Percentiles rank a stretch among this genome's conserved stretches.
Conservation (phyloP, 768 basidiomycete species). For the Pleurotus tuber-regium region DNA sequence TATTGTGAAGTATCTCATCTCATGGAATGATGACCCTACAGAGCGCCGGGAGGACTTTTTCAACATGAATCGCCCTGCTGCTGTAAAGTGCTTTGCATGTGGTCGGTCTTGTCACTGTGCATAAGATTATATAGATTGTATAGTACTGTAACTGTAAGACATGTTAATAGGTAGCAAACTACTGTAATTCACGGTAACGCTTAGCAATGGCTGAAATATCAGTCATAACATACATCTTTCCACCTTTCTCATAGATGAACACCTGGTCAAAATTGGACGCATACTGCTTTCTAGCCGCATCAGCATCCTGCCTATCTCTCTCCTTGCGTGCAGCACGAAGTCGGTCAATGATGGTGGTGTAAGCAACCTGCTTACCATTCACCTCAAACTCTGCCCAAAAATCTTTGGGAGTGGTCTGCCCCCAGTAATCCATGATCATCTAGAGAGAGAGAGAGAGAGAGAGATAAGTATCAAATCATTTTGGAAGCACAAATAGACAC, state of each 20-base stretch:
- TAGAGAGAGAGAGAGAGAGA: background rate
- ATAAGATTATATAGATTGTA: background rate
- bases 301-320: constrained; percentile 11
- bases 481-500: background rate
- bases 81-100: constrained; percentile 23
- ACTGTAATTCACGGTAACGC: constrained; percentile 4
- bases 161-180: background rate
- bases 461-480: background rate
- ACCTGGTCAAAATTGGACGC: constrained; percentile 10
- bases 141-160: background rate
- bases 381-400: constrained; percentile 18
- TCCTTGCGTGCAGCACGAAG: constrained; percentile 6
- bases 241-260: constrained; percentile 19
- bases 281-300: constrained; percentile 13
- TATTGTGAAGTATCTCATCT: constrained; percentile 41
- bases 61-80: constrained; percentile 24
- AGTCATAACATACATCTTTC: constrained; percentile 10
- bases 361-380: constrained; percentile 13
- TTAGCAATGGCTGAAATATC: constrained; percentile 14
- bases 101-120: constrained; percentile 30
- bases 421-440: constrained; percentile 16
- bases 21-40: constrained; percentile 36
- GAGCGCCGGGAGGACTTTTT: constrained; percentile 33
- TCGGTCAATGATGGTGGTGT: constrained; percentile 14
- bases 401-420: constrained; percentile 10